Base-by-base conservation (phyloP, 2,329 filamentous ascomycete species). In the Boeremia lycopersici region DNA sequence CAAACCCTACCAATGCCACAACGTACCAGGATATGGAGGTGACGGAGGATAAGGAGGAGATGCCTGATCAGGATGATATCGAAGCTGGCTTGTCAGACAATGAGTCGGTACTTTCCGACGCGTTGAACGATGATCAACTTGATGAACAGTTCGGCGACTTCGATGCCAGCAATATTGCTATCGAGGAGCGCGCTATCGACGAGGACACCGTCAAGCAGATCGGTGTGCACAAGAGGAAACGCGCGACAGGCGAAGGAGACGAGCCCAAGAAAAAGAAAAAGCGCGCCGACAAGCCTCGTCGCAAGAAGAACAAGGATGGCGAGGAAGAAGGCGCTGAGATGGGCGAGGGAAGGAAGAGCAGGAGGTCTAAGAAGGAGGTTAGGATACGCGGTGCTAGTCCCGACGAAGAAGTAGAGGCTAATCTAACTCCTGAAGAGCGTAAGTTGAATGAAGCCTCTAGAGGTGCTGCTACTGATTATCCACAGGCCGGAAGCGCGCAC, bases 371-470 rank as follows among this genome's bases (percentile, higher is more conserved):
- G 49, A 76, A 74, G 46, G 72, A 67, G 51, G 74, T 71, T 54
- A 70, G 68, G 61, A 64, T 68, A 45, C 69, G 74, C 50, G 73
- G 68, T 43, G 62, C 64, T 13, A 75, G 60, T 30, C 74, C 74
- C 38, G 84, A 87, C 55, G 83, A 86, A 5, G 86, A 90, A 59
- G 84, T 90, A 62, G 91, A 96, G 57, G 90, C 91, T 67, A 82
- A 88, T 59, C 77, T 98, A 65, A 89, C 89, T 17, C 91, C 92
- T 0, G 91, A 95, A 75, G 91, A 96, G 78, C 84, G 90, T 86
- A 76, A 72, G 84, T 82, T 29, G 6, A 35, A 25, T 12, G 10
- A 40, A 7, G 11, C 15, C 19, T n/a, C 7, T 10, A 17, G 11
- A 11, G 34, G 40, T 15, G 33, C 9, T 28, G 29, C 13, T 34